Evolutionary conservation across 495 filamentous ascomycete species (phyloP), one percentile per base, ranked within the genome.

Genomic region (Penicillium antarcticum): DNA sequence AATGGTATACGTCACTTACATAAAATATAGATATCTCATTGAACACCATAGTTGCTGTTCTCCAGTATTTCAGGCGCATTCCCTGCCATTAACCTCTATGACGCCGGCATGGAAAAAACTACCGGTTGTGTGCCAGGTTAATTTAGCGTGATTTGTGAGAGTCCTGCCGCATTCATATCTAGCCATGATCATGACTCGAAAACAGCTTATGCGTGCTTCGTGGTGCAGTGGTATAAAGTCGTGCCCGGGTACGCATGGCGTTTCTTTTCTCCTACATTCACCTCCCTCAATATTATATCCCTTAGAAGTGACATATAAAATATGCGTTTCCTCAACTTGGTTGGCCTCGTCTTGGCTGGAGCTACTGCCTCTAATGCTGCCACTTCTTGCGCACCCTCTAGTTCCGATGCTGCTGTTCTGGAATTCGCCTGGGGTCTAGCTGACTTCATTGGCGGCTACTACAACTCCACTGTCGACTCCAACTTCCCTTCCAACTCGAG

Each of bases 351-450:
- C 37, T 19, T 49, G 31, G 36, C 47, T 12, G 47, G 36, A 49
- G 47, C 23, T 10, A 32, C 45, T 16, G 45, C 45, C 42, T 34
- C 44, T 29, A 33, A 36, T 2, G 47, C 47, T 0, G 37, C 29
- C 1, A 32, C 46, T 1, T 48, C 26, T 54, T 70, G 67, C 53
- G 35, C 60, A 11, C 55, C 61, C 8, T 42, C 52, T 4, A 56
- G 60, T 3, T 37, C 48, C 2, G 67, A 70, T 23, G 43, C 45
- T 5, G 34, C 58, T 19, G 59, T 68, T 14, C 53, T 66, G 1
- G 23, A 61, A 39, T 70, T 64, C 48, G 59, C 56, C 19, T 66
- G 48, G 42, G 58, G 53, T 4, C 41, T 70, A 12, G 61, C 64
- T 23, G 47, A 48, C 19, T 57, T 70, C 51, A 41, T 64, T 2